These are phyloP conservation scores for Sambucus nigra DNA, from an alignment of 129 eudicot species.

Conservation along the genomic window DNA sequence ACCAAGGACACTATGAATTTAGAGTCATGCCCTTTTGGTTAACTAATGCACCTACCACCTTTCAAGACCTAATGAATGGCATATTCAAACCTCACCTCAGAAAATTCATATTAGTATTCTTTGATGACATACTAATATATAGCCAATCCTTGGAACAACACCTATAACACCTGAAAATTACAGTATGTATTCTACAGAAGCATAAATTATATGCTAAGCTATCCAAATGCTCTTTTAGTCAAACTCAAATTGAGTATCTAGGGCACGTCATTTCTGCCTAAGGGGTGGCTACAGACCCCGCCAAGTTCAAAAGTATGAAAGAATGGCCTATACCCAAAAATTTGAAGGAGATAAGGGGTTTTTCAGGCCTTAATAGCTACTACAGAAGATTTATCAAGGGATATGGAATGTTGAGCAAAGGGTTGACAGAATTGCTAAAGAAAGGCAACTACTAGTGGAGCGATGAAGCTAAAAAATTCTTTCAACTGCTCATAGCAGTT, in stretches of 20 bases:
- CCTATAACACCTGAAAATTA: neutral
- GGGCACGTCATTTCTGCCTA: neutral
- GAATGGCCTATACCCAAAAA: neutral
- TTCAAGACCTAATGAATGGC: neutral
- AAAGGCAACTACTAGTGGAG: neutral
- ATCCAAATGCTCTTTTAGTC: neutral
- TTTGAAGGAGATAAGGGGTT: neutral
- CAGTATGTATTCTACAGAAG: neutral
- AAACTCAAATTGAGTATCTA: neutral
- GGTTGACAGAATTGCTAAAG: neutral
- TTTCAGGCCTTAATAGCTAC: neutral
- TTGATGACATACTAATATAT: neutral
- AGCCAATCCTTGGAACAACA: neutral
- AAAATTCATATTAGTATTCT: neutral
- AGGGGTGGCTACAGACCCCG: neutral
- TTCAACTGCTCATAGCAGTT: neutral
- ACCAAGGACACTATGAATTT: neutral
- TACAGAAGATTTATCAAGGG: neutral
- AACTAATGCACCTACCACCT: conserved; percentile 1
- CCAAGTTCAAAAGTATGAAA: neutral
- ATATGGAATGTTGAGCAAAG: neutral
- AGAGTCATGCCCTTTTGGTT: neutral
- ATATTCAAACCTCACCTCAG: neutral
- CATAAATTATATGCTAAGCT: neutral
- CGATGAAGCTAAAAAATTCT: neutral